These are phyloP conservation scores for Penstemon davidsonii DNA, from an alignment of 257 asterid genomes.

Conservation along the genomic window DNA sequence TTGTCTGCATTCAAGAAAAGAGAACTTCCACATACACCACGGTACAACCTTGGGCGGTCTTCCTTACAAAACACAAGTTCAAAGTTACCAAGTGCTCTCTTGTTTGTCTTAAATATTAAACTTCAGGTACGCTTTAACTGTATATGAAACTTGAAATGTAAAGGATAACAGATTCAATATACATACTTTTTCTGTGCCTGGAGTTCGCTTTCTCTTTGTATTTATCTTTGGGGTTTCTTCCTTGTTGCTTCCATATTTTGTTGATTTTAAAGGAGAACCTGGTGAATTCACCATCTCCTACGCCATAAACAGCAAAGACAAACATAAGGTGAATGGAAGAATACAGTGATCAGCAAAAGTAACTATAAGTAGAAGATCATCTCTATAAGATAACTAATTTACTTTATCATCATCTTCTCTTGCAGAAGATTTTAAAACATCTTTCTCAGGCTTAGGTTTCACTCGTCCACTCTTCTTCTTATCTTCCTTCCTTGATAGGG, in stretches of 20 bases:
- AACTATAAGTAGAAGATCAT: conserved; percentile 20
- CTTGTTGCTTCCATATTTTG: conserved; percentile 42
- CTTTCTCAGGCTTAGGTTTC: conserved; percentile 48
- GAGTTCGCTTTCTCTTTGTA: conserved; percentile 64
- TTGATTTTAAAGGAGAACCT: conserved; percentile 49
- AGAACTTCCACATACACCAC: background rate
- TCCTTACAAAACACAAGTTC: too few species aligned
- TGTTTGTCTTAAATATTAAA: too few species aligned
- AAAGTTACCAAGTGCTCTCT: too few species aligned
- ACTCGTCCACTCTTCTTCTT: conserved; percentile 52
- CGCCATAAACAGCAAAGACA: conserved; percentile 20
- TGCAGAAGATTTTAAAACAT: conserved; percentile 41
- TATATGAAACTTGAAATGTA: background rate
- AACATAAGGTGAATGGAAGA: conserved; percentile 16
- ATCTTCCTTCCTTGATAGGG: conserved; percentile 42
- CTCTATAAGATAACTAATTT: conserved; percentile 23
- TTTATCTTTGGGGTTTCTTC: conserved; percentile 52
- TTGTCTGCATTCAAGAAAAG: conserved; percentile 4
- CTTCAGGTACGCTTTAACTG: too few species aligned
- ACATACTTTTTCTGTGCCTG: conserved; percentile 56
- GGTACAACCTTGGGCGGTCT: too few species aligned
- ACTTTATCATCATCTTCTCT: conserved; percentile 53
- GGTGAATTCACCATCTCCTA: conserved; percentile 44
- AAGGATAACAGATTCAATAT: background rate
- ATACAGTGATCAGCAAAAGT: conserved; percentile 16